Conservation (phyloP, 176 grass and related monocot species). For the Leersia perrieri region DNA sequence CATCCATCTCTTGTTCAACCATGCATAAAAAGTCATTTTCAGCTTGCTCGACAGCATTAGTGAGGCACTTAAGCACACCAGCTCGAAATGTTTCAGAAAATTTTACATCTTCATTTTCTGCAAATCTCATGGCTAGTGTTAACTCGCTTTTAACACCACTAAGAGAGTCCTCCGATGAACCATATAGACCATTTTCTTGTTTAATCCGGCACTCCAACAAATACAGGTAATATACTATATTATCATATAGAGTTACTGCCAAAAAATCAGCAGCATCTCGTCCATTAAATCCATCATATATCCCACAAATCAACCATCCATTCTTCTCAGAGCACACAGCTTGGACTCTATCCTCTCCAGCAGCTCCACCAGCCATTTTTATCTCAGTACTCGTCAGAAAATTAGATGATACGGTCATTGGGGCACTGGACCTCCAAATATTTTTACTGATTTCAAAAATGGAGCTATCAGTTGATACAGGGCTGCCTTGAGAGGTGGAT, state of each 20-base stretch:
- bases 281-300: slow-evolving; percentile 99
- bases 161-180: slow-evolving; percentile 22
- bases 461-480: slow-evolving; percentile 41
- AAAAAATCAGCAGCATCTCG: slow-evolving; percentile 98
- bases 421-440: slow-evolving; percentile 61
- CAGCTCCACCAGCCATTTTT: slow-evolving; percentile 93
- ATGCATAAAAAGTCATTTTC: slow-evolving; percentile 88
- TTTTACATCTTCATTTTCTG: slow-evolving; percentile 56
- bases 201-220: slow-evolving; percentile 72
- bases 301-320: slow-evolving; percentile 94
- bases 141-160: slow-evolving; percentile 58
- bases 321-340: slow-evolving; percentile 99
- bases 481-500: slow-evolving; percentile 54
- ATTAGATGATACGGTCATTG: slow-evolving; percentile 63
- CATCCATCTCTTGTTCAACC: slow-evolving; percentile 93
- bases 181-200: slow-evolving; percentile 38
- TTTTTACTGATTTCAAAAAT: slow-evolving; percentile 65
- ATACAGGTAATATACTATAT: slow-evolving; percentile 81
- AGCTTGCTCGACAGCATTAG: slow-evolving; percentile 80
- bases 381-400: slow-evolving; percentile 79
- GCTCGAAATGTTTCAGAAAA: slow-evolving; percentile 59
- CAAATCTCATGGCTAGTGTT: slow-evolving; percentile 57
- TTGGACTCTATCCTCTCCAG: slow-evolving; percentile 98
- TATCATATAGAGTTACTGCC: slow-evolving; percentile 91
- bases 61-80: slow-evolving; percentile 79